These are phyloP conservation scores for Cladosporium halotolerans DNA, from an alignment of 2,329 filamentous ascomycete species.

Conservation along the genomic window DNA sequence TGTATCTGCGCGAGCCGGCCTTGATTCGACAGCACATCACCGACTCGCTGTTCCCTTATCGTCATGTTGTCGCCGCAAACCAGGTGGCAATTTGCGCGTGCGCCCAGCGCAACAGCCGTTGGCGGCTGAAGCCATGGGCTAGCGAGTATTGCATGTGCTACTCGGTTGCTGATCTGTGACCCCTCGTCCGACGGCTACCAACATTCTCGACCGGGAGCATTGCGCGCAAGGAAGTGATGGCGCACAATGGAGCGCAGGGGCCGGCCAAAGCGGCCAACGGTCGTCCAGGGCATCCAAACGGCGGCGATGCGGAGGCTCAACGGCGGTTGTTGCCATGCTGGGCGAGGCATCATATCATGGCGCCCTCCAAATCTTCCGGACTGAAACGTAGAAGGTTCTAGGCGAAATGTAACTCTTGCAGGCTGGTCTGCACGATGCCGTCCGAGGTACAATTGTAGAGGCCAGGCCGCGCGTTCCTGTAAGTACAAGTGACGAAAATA, in stretches of 20 bases:
- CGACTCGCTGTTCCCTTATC: background rate
- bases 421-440: too few species aligned
- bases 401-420: too few species aligned
- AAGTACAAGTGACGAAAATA: too few species aligned
- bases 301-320: too few species aligned
- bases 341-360: too few species aligned
- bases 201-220: constrained; percentile 1
- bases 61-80: background rate
- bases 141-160: constrained; percentile 1
- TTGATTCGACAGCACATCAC: background rate
- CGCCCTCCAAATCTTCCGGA: too few species aligned
- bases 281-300: background rate
- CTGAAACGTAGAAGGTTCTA: too few species aligned
- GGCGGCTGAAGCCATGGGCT: background rate
- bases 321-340: too few species aligned
- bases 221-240: constrained; percentile 9
- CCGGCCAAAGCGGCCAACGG: background rate
- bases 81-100: background rate
- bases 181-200: constrained; percentile 5
- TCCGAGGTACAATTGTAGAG: too few species aligned
- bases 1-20: background rate
- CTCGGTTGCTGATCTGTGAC: background rate
- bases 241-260: constrained; percentile 1
- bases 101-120: constrained; percentile 1
- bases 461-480: too few species aligned